phyloP scores from a whole-genome alignment of 768 basidiomycete genomes.

The Rhizopogon rudus region DNA sequence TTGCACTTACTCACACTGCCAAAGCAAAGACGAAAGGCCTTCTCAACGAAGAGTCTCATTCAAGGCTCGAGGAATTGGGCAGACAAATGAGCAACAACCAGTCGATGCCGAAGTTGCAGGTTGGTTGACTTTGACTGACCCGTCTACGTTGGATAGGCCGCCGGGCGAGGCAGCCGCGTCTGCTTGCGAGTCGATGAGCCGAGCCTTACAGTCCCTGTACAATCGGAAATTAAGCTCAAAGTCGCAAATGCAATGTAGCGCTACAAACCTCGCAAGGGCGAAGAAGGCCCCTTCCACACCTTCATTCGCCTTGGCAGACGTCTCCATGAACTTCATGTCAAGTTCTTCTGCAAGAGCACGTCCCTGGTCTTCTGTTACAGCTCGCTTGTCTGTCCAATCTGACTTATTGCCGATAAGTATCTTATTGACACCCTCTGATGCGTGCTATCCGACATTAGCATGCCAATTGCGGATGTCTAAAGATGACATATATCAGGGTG shows the following conservation, averaged over 20 bases:
- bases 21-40: slow-evolving; percentile 30
- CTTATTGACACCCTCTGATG: slow-evolving; percentile 99
- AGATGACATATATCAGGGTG: not conserved
- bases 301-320: slow-evolving; percentile 94
- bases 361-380: slow-evolving; percentile 88
- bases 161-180: slow-evolving; percentile 42
- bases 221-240: not conserved
- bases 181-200: slow-evolving; percentile 91
- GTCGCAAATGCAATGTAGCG: not conserved
- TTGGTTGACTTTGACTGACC: slow-evolving; percentile 64
- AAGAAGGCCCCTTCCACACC: slow-evolving; percentile 99
- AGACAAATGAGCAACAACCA: slow-evolving; percentile 50
- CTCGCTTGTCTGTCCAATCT: slow-evolving; percentile 95
- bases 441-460: slow-evolving; percentile 96
- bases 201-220: slow-evolving; percentile 90
- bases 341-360: slow-evolving; percentile 89
- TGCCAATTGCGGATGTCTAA: slow-evolving; percentile 98
- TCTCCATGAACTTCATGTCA: slow-evolving; percentile 97
- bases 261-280: slow-evolving; percentile 81
- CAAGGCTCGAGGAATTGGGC: slow-evolving; percentile 30
- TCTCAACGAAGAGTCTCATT: slow-evolving; percentile 23
- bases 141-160: slow-evolving; percentile 38
- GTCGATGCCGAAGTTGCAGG: slow-evolving; percentile 39
- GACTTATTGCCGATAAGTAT: slow-evolving; percentile 99
- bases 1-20: slow-evolving; percentile 15